Evolutionary conservation across 768 basidiomycete genomes (phyloP), one percentile per base, ranked within the genome.

Genomic region (Daedaleopsis nitida): DNA sequence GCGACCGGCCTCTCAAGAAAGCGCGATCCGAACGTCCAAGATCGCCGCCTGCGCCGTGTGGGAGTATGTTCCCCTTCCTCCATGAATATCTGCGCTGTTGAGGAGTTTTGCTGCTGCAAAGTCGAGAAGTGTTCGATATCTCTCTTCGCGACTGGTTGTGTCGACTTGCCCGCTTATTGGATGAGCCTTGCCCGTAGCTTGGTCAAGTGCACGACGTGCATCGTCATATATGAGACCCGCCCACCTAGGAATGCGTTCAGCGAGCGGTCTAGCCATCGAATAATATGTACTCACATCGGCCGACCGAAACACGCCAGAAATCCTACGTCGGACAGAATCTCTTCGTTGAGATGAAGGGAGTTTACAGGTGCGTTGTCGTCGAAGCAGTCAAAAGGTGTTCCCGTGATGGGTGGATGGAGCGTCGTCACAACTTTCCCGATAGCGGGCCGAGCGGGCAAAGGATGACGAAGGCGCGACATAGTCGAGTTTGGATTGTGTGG

Each of bases 341-440:
- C 39, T 17, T 52, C 19, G 23, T 14, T 45, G 16, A 17, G 32
- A 11, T 32, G 7, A 3, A n/a, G 8, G 11, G 52, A 11, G 7
- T 7, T 32, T 57, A 23, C 16, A 43, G 34, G 34, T 45, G 16
- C 12, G 1, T 45, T 32, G 38, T 27, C 3, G 16, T 27, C 49
- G 17, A 51, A 65, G 39, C 63, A 65, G 51, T 66, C 65, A 52
- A 66, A 66, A 12, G 65, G 64, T n/a, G 47, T 49, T 39, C 65
- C 65, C 16, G 59, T 62, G 47, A 65, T 54, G 9, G 66, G 66
- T 19, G 64, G 35, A n/a, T 58, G 65, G 27, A 7, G 7, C 19
- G 62, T 43, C 13, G 44, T 38, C 8, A 9, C 27, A 37, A 35
- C 32, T 35, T 39, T 5, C 17, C 24, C 23, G 35, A 32, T 59